These are phyloP conservation scores for Hyaloscypha bicolor DNA, from an alignment of 495 filamentous ascomycete species.

Conservation along the genomic window DNA sequence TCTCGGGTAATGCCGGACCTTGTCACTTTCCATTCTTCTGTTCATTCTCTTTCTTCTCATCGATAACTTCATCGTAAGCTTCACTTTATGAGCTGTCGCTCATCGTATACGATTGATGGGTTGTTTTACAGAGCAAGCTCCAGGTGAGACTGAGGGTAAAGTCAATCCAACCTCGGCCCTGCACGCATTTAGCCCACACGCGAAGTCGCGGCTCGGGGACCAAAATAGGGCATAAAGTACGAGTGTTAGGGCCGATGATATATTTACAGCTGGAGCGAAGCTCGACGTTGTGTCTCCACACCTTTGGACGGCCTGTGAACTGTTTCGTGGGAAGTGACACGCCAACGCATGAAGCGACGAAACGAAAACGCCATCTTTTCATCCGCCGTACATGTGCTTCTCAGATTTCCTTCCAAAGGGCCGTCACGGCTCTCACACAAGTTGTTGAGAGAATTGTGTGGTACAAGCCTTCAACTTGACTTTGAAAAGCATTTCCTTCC, in stretches of 20 bases:
- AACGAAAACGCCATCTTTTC: not conserved
- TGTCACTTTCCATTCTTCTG: not conserved
- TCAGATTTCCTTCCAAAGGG: too few relatives aligned
- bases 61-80: not conserved
- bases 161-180: not conserved
- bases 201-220: not conserved
- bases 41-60: not conserved
- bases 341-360: not conserved
- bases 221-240: not conserved
- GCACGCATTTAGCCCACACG: not conserved
- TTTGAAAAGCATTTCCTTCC: too few relatives aligned
- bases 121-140: not conserved
- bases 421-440: too few relatives aligned
- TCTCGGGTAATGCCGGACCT: not conserved
- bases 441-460: too few relatives aligned
- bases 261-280: not conserved
- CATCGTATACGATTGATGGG: not conserved
- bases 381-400: too few relatives aligned
- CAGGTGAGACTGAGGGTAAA: not conserved
- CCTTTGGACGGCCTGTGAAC: not conserved
- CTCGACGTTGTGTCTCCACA: not conserved
- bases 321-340: not conserved
- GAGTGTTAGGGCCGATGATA: not conserved
- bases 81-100: not conserved
- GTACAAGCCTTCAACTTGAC: too few relatives aligned